Base-by-base conservation (phyloP, 352 stramenopile genomes). In the Phytopythium vexans region DNA sequence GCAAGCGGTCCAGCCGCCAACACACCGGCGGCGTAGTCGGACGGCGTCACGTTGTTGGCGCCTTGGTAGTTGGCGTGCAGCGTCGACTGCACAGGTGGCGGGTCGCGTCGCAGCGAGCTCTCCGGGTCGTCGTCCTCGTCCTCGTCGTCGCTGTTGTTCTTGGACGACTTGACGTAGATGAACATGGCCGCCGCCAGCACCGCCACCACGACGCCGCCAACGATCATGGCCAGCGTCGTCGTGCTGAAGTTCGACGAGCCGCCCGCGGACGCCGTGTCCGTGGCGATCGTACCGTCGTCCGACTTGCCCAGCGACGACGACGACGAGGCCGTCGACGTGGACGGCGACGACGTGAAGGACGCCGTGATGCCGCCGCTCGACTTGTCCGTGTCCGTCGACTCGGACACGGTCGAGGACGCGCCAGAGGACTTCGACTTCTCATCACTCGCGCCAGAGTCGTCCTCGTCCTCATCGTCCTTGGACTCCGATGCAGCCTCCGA, bases 151-250 rank as follows among this genome's bases (percentile, higher is more conserved):
- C 73, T 56, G 8, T 63, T 55, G 1, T 63, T 66, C 14, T 51
- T 49, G 0, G 68, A 70, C 14, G 52, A 46, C 41, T 73, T 76
- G 15, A 74, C 61, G 53, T 83, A 87, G 21, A 89, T 66, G 53
- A 89, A 79, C 11, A 86, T 39, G 4, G 72, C 68, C 1, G 60
- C 60, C 27, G 60, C 54, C 15, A 89, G 52, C 14, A 86, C 76
- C 1, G 70, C 55, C 0, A 60, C 68, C 10, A 86, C 70, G 1
- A 74, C 67, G 8, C 60, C 62, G 1, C 64, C 78, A 43, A 84
- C 74, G 37, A 85, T 71, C 14, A 84, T 44, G 3, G 61, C 72
- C 8, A 89, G 60, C 53, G 64, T 65, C 8, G 74, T 31, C 1
- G 74, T 69, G 35, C 52, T 77, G 27, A 62, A 72, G 15, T 56